These are phyloP conservation scores for Trapa incisa DNA, from an alignment of 345 rosid species.

Conservation along the genomic window DNA sequence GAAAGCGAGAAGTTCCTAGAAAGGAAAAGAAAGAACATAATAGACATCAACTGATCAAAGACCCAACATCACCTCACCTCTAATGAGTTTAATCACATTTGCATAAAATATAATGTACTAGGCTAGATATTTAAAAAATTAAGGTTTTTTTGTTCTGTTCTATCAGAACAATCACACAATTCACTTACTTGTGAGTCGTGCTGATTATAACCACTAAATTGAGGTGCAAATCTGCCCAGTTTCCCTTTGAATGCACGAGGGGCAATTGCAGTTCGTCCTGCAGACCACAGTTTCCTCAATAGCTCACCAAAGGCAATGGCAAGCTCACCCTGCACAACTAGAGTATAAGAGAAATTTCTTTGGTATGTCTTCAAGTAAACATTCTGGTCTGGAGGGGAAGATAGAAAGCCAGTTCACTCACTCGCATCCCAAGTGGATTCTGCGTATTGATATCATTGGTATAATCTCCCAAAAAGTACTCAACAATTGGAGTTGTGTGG, in stretches of 20 bases:
- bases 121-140: neutral
- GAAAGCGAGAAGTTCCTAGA: constrained; percentile 84
- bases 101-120: neutral
- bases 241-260: constrained; percentile 77
- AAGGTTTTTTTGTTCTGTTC: neutral
- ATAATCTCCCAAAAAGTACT: constrained; percentile 79
- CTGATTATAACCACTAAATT: constrained; percentile 89
- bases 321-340: constrained; percentile 74
- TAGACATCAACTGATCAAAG: neutral
- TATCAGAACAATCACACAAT: neutral
- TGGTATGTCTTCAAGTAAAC: neutral
- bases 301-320: constrained; percentile 79
- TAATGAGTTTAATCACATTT: neutral
- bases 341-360: constrained; percentile 18
- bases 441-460: constrained; percentile 57
- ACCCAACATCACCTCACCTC: too few relatives aligned
- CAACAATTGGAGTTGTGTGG: constrained; percentile 71
- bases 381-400: constrained; percentile 1
- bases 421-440: constrained; percentile 87
- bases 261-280: constrained; percentile 46
- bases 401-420: constrained; percentile 25
- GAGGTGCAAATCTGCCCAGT: constrained; percentile 84
- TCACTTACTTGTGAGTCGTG: constrained; percentile 88
- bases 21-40: neutral
- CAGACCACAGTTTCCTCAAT: constrained; percentile 73